Evolutionary conservation across 1,284 basidiomycete species (phyloP), one percentile per base, ranked within the genome.

Genomic region (Fistulinella cinereoalba): DNA sequence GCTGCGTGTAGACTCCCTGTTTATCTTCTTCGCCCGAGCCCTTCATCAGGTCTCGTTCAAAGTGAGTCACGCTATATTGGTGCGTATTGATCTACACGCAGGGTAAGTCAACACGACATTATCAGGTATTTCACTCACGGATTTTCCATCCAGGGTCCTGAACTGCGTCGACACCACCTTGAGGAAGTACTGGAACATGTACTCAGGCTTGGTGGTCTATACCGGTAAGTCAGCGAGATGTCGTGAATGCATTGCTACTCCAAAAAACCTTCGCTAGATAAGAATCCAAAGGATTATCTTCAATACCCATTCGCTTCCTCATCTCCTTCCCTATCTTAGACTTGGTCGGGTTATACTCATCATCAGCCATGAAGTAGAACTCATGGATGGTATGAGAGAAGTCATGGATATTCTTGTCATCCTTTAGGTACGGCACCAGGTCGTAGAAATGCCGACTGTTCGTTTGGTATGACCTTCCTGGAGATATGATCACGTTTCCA

Each of bases 101-200:
- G 31, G 39, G 37, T 53, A 3, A 47, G 55, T 41, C 22, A 18
- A n/a, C 40, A 22, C 32, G 44, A 18, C 40, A 13, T 15, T 44
- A 28, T 23, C 15, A 13, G 15, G 25, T 29, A 41, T n/a, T 41
- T 37, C 18, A 71, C 79, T 34, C 62, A 88, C 87, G 31, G 75
- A 71, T 57, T 85, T 79, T 29, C 83, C 86, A 52, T 86, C 80
- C n/a, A 95, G 71, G 27, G 85, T 87, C 52, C 81, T 78, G 72
- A 96, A 97, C 61, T 88, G 85, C 2, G 93, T 97, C 7, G 91
- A 92, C 28, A 97, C 94, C 38, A 97, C 94, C 68, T 99, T 99
- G 64, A 98, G 75, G 81, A 97, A 98, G 71, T 98, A 96, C 62
- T 93, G 92, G 78, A 92, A 95, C 92, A 94, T 92, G 64, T 89